Evolutionary conservation across 2,329 filamentous ascomycete species (phyloP).

Genomic region (Fonsecaea pedrosoi): DNA sequence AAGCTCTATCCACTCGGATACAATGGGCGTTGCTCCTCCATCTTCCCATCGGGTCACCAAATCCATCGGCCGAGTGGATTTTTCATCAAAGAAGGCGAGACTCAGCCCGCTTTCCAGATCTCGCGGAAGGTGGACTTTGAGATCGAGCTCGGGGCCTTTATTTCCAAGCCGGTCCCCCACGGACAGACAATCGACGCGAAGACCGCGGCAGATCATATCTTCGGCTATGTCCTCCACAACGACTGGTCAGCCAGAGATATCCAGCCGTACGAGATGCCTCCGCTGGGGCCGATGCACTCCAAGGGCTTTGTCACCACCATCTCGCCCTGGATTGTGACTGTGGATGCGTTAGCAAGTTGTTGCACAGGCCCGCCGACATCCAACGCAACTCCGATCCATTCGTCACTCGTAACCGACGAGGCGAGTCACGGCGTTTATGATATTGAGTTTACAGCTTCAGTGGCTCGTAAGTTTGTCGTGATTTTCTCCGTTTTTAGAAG

Average conservation of each 20-base stretch:
- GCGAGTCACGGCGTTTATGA: constrained; percentile 22
- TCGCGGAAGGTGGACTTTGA: constrained; percentile 75
- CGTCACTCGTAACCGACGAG: constrained; percentile 11
- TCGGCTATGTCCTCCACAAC: constrained; percentile 80
- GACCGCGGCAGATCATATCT: constrained; percentile 72
- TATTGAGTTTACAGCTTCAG: constrained; percentile 13
- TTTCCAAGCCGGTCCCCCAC: constrained; percentile 68
- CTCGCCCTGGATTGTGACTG: constrained; percentile 67
- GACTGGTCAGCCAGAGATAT: constrained; percentile 64
- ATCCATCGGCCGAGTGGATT: constrained; percentile 17
- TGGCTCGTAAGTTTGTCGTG: constrained; percentile 12
- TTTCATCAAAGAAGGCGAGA: constrained; percentile 44
- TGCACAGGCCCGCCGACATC: constrained; percentile 6
- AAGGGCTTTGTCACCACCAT: constrained; percentile 67
- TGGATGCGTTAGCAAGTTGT: constrained; percentile 58
- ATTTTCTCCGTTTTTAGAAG: background rate
- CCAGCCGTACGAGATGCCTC: constrained; percentile 40
- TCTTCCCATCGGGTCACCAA: background rate
- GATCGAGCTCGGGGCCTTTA: constrained; percentile 77
- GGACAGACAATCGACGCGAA: constrained; percentile 67
- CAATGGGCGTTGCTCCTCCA: constrained; percentile 16
- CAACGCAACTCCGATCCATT: constrained; percentile 1
- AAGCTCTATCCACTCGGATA: constrained; percentile 18
- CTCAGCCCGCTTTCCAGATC: constrained; percentile 57
- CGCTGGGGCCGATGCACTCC: constrained; percentile 66